Base-by-base conservation (phyloP, 257 asterid genomes). In the Linaria vulgaris region DNA sequence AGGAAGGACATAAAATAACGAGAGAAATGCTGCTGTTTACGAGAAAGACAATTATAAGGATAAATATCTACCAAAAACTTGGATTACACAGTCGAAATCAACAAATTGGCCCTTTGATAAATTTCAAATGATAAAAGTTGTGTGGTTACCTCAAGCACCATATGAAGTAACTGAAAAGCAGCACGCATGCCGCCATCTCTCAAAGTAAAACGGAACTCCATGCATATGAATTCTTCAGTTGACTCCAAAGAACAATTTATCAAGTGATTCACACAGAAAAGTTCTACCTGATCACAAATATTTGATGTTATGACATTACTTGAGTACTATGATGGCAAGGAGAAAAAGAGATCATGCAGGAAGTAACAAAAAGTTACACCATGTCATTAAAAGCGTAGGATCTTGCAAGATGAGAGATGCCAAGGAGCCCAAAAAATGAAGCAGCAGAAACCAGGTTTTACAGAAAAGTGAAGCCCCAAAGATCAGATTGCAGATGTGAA, bases 211-310 rank as follows among this genome's bases (percentile, higher is more conserved):
- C 97, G 95, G 56, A 94, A 94, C 75, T 94, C 99, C 95, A 90
- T 94, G 84, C 97, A 88, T 69, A 94, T 88, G 76, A 90, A 94
- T 81, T 94, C 99, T 74, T 94, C 99, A 14, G 97, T 94, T 38
- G 99, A 94, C 84, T 94, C 99, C 80, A 94, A 74, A 68, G 99
- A 94, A 85, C 99, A 94, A 79, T 87, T 87, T 76, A 90, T 85
- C 64, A 94, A 87, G 79, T 94, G 94, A 76, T 94, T 94, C 76
- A 94, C 99, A 61, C 99, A 94, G 83, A 94, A 94, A 39, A 94
- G 86, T 70, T 94, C 99, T 50, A 94, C 99, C 99, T 94, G 85
- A 66, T 73, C 68, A 78, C 73, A 69, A 59, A 79, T 59, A 67
- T 25, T 41, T 60, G 43, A 49, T 44, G 55, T 67, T 47, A 71